A percentile compares a stretch with the other conserved stretches of the same genome.
phyloP scores from a whole-genome alignment of 495 filamentous ascomycete genomes.

The Penicillium cinerascens region DNA sequence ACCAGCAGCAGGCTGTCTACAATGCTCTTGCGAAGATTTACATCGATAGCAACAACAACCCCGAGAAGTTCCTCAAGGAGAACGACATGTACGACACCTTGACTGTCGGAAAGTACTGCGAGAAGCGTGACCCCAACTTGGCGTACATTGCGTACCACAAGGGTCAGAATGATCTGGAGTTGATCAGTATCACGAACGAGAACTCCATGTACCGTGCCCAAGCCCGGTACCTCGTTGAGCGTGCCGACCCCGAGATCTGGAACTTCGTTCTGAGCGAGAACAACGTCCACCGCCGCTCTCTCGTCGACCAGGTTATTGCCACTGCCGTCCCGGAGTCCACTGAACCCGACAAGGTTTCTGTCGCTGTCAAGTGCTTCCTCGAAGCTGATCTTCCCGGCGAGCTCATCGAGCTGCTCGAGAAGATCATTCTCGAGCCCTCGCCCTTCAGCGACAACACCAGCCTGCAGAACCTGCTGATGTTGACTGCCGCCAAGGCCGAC shows the following conservation, averaged over 20 bases:
- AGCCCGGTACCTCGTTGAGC: slow-evolving; percentile 89
- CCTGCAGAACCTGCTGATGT: slow-evolving; percentile 93
- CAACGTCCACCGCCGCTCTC: slow-evolving; percentile 87
- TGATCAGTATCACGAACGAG: slow-evolving; percentile 97
- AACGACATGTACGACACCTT: slow-evolving; percentile 96
- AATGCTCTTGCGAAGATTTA: slow-evolving; percentile 99
- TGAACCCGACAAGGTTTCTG: slow-evolving; percentile 91
- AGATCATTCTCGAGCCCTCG: slow-evolving; percentile 97
- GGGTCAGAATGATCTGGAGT: slow-evolving; percentile 94
- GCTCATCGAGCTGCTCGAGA: slow-evolving; percentile 95
- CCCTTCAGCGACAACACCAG: slow-evolving; percentile 96
- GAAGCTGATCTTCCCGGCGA: slow-evolving; percentile 86
- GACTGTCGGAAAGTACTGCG: slow-evolving; percentile 95
- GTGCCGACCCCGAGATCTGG: slow-evolving; percentile 90
- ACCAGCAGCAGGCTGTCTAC: slow-evolving; percentile 97
- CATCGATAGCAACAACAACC: slow-evolving; percentile 98
- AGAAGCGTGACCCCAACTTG: slow-evolving; percentile 96
- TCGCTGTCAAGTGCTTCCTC: slow-evolving; percentile 92
- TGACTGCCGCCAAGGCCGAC: slow-evolving; percentile 95
- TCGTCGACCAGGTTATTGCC: slow-evolving; percentile 95
- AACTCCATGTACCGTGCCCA: slow-evolving; percentile 99
- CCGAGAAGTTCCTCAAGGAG: slow-evolving; percentile 97
- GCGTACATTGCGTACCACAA: slow-evolving; percentile 95
- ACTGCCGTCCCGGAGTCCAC: slow-evolving; percentile 93
- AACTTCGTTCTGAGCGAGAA: slow-evolving; percentile 89